phyloP scores from a whole-genome alignment of 257 asterid genomes.

The Solanum rostratum region DNA sequence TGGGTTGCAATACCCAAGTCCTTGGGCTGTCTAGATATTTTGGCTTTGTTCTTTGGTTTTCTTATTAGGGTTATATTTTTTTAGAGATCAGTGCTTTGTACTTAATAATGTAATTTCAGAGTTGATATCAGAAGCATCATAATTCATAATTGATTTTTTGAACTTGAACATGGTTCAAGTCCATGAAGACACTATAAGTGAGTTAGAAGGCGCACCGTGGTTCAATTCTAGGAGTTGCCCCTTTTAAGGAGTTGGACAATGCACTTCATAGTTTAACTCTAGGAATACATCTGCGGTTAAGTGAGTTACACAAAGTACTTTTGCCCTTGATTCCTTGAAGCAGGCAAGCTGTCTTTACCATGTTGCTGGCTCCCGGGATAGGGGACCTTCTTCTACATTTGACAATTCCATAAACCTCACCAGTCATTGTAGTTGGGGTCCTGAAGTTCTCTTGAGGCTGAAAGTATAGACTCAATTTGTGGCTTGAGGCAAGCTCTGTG shows the following conservation, averaged over 20 bases:
- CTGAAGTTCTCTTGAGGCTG: not conserved
- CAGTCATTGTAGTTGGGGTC: not conserved
- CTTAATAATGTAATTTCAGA: not conserved
- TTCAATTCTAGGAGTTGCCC: not conserved
- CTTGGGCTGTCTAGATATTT: not conserved
- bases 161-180: not conserved
- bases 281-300: not conserved
- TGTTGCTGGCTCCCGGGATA: not conserved
- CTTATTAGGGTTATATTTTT: not conserved
- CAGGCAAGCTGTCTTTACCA: not conserved
- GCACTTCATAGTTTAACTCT: not conserved
- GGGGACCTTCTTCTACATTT: not conserved
- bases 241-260: not conserved
- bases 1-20: not conserved
- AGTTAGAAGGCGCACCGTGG: not conserved
- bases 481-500: not conserved
- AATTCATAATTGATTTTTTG: not conserved
- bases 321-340: not conserved
- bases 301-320: not conserved
- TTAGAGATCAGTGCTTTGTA: not conserved
- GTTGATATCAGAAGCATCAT: not conserved
- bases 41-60: not conserved
- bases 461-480: not conserved
- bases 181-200: not conserved
- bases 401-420: not conserved